A percentile compares a stretch with the other conserved stretches of the same genome.
phyloP scores from a whole-genome alignment of 2,329 filamentous ascomycete genomes.

The Ascochyta fabae region DNA sequence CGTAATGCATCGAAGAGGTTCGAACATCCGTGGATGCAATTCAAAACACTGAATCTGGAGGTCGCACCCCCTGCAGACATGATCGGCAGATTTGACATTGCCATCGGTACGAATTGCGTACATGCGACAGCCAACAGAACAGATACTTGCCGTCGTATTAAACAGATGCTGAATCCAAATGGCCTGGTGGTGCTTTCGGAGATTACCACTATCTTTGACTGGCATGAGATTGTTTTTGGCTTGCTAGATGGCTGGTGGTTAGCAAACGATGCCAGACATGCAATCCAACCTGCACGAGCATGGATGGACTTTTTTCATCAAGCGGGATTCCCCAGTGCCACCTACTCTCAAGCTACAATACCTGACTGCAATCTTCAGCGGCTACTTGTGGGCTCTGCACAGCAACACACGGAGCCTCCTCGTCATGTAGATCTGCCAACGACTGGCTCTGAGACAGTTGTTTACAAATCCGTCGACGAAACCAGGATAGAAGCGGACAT shows the following conservation, averaged over 20 bases:
- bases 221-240: slow-evolving; percentile 29
- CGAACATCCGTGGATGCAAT: slow-evolving; percentile 44
- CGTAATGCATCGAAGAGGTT: slow-evolving; percentile 37
- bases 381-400: neutral
- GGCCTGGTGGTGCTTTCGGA: slow-evolving; percentile 28
- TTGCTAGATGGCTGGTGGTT: slow-evolving; percentile 37
- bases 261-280: slow-evolving; percentile 16
- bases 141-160: slow-evolving; percentile 11
- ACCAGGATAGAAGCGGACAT: neutral
- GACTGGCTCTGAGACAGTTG: neutral
- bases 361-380: neutral
- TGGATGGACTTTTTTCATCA: slow-evolving; percentile 9
- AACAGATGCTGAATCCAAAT: slow-evolving; percentile 8
- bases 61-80: slow-evolving; percentile 2
- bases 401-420: too few relatives aligned
- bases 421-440: neutral
- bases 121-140: slow-evolving; percentile 27
- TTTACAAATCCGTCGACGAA: neutral
- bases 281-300: slow-evolving; percentile 9
- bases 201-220: slow-evolving; percentile 19
- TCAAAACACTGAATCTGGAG: slow-evolving; percentile 38
- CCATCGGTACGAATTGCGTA: slow-evolving; percentile 30
- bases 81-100: slow-evolving; percentile 9
- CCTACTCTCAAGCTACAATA: slow-evolving; percentile 6
- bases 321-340: slow-evolving; percentile 7